These are phyloP conservation scores for Symbiodinium natans DNA, from an alignment of 73 alveolate species.

Conservation along the genomic window DNA sequence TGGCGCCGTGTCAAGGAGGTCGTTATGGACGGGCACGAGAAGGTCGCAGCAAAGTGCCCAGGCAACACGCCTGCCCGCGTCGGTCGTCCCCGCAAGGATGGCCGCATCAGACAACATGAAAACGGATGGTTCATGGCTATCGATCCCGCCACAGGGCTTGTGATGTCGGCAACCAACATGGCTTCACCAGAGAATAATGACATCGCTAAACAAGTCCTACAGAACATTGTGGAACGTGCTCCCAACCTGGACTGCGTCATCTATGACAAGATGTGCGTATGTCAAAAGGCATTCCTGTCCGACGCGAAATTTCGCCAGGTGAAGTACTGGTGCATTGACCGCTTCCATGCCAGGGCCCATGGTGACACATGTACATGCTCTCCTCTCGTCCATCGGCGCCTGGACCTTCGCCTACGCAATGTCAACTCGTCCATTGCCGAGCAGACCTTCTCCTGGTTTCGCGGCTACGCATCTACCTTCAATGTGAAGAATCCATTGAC, in stretches of 20 bases:
- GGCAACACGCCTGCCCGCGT: background rate
- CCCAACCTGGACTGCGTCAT: background rate
- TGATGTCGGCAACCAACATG: background rate
- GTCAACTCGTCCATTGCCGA: constrained; percentile 9
- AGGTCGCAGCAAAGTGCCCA: background rate
- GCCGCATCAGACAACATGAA: background rate
- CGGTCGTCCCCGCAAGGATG: background rate
- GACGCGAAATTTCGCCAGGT: background rate
- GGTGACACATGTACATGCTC: background rate
- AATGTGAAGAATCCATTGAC: background rate
- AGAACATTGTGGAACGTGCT: background rate
- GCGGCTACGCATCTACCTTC: background rate
- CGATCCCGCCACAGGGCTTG: background rate
- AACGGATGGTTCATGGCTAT: constrained; percentile 13
- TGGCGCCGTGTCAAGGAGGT: background rate
- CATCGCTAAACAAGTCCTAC: background rate
- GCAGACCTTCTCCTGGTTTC: background rate
- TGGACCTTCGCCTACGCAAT: background rate
- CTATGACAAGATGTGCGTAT: background rate
- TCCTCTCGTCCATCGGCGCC: background rate
- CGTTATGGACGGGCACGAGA: background rate
- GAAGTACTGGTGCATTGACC: constrained; percentile 15
- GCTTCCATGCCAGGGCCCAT: constrained; percentile 18
- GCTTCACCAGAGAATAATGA: background rate
- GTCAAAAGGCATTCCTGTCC: background rate